phyloP scores from a whole-genome alignment of 345 rosid species.

The Moricandia arvensis region DNA sequence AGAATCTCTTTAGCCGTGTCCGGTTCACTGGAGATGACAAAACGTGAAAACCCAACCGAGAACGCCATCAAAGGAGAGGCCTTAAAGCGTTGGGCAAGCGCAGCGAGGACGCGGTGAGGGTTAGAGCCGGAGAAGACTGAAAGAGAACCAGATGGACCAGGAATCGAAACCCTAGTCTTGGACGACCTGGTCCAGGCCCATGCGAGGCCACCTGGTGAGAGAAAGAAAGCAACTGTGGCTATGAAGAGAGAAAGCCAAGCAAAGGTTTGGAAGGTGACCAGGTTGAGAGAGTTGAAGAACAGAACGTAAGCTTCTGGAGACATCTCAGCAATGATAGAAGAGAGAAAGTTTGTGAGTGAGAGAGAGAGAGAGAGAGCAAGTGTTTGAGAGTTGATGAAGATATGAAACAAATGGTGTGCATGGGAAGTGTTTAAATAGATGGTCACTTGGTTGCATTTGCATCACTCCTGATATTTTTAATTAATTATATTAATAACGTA shows the following conservation, averaged over 20 bases:
- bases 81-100: constrained; percentile 34
- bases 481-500: no score
- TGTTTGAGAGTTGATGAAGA: constrained; percentile 1
- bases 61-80: constrained; percentile 67
- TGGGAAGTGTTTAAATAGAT: constrained; percentile 39
- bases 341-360: not conserved
- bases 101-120: constrained; percentile 60
- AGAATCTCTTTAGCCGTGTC: constrained; percentile 74
- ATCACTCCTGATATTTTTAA: not conserved
- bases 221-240: constrained; percentile 39
- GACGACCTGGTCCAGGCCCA: constrained; percentile 49
- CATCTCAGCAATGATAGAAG: constrained; percentile 30
- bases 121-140: constrained; percentile 44
- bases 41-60: constrained; percentile 72
- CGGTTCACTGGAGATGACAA: constrained; percentile 64
- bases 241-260: constrained; percentile 35
- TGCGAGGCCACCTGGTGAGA: constrained; percentile 66
- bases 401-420: constrained; percentile 17
- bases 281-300: constrained; percentile 20
- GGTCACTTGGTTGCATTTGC: not conserved
- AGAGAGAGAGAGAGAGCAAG: not conserved
- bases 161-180: constrained; percentile 37
- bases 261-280: constrained; percentile 35
- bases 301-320: constrained; percentile 35
- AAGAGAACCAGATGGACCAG: constrained; percentile 62